Evolutionary conservation across 768 basidiomycete genomes (phyloP).

Genomic region (Lactifluus pinguis): DNA sequence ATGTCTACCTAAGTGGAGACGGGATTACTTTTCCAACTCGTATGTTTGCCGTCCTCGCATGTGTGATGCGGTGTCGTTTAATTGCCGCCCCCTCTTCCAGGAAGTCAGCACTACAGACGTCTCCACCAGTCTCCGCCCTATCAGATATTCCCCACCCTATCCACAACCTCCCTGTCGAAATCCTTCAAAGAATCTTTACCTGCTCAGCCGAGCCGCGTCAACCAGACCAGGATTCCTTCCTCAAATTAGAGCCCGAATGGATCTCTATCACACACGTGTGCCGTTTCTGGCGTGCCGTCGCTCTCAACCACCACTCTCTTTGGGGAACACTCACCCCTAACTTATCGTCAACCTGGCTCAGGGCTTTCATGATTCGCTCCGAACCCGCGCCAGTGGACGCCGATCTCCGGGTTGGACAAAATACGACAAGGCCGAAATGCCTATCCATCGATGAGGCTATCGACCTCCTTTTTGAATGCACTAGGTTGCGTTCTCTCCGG

Average conservation of each 20-base stretch:
- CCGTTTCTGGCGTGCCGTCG: conserved; percentile 10
- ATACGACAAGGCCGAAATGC: not conserved
- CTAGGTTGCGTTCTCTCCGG: conserved; percentile 4
- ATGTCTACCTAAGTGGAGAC: no score
- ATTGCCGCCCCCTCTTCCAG: not conserved
- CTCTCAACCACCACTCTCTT: conserved; percentile 10
- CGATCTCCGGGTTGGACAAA: conserved; percentile 5
- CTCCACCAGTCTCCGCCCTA: not conserved
- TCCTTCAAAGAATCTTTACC: conserved; percentile 7
- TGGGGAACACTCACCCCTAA: conserved; percentile 11
- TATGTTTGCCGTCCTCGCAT: no score
- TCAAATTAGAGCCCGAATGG: conserved; percentile 9
- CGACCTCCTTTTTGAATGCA: conserved; percentile 6
- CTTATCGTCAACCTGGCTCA: conserved; percentile 7
- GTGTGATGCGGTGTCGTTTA: no score
- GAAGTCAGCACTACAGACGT: not conserved
- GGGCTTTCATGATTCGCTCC: conserved; percentile 5
- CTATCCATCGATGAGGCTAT: conserved; percentile 5
- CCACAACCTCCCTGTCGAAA: no score
- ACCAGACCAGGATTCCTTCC: not conserved
- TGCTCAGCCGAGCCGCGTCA: not conserved
- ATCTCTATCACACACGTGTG: conserved; percentile 12
- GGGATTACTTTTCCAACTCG: no score
- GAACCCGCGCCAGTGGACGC: conserved; percentile 7
- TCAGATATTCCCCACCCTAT: no score